Evolutionary conservation across 139 green algal genomes (phyloP).

Genomic region (Chlorella vulgaris): DNA sequence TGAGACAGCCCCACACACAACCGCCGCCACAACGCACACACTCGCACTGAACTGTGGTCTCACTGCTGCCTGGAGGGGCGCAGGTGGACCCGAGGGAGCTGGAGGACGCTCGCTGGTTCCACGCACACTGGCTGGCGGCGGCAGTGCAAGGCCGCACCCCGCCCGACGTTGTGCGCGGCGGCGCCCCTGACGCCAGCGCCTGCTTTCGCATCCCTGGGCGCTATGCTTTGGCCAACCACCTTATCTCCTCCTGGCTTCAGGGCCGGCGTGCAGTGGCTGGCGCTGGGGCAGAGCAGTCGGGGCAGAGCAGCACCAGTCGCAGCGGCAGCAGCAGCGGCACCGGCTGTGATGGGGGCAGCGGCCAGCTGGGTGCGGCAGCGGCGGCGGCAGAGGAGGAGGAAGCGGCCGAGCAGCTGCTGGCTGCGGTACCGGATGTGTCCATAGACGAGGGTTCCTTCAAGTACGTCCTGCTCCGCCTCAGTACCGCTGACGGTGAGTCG

Average conservation of each 20-base stretch:
- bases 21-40: no score
- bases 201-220: constrained; percentile 58
- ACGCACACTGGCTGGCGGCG: constrained; percentile 47
- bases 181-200: neutral
- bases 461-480: constrained; percentile 80
- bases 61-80: neutral
- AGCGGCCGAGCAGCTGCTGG: neutral
- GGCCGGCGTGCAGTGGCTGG: no score
- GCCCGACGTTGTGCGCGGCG: neutral
- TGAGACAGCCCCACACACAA: no score
- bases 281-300: no score
- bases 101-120: constrained; percentile 76
- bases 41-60: no score
- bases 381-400: neutral
- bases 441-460: constrained; percentile 77
- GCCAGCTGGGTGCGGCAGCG: neutral
- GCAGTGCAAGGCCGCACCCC: neutral
- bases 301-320: no score
- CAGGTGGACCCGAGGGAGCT: constrained; percentile 61
- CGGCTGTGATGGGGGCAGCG: no score
- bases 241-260: constrained; percentile 62
- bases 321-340: neutral
- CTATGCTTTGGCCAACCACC: constrained; percentile 59
- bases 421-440: constrained; percentile 41
- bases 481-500: constrained; percentile 19